Conservation (phyloP, 768 basidiomycete species). For the Phylloporus rhodoxanthus region DNA sequence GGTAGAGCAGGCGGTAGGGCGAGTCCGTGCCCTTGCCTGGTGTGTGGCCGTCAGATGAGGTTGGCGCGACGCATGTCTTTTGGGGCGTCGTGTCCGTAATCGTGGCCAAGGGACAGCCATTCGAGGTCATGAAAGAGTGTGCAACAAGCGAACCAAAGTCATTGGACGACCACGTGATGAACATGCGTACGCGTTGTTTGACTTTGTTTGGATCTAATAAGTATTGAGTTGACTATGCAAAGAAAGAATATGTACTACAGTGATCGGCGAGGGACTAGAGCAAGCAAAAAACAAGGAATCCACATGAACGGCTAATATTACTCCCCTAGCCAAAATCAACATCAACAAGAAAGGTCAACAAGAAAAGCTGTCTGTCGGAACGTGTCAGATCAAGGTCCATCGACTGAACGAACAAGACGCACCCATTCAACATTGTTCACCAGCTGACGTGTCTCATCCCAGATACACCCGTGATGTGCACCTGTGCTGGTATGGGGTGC, state of each 20-base stretch:
- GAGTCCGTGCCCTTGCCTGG: background rate
- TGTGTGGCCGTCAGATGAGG: background rate
- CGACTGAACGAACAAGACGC: background rate
- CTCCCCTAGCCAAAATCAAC: conserved; percentile 8
- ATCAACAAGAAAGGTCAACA: conserved; percentile 13
- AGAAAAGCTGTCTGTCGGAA: background rate
- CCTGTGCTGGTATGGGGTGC: conserved; percentile 13
- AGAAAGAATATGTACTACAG: background rate
- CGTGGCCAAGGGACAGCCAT: background rate
- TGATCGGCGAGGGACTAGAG: background rate
- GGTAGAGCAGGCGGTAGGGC: conserved; percentile 56
- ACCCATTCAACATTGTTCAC: conserved; percentile 13
- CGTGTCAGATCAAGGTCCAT: background rate
- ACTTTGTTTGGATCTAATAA: conserved; percentile 1
- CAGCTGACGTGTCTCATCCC: conserved; percentile 25
- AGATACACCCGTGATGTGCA: conserved; percentile 18
- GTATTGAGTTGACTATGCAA: background rate
- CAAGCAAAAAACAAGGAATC: background rate
- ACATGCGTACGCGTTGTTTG: conserved; percentile 14
- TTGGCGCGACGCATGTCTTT: conserved; percentile 5
- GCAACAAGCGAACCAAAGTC: background rate
- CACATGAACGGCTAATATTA: conserved; percentile 17
- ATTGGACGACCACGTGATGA: conserved; percentile 8
- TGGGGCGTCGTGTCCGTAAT: conserved; percentile 21
- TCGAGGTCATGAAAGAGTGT: background rate